Base-by-base conservation (phyloP, 495 filamentous ascomycete species). In the Penicillium goetzii region DNA sequence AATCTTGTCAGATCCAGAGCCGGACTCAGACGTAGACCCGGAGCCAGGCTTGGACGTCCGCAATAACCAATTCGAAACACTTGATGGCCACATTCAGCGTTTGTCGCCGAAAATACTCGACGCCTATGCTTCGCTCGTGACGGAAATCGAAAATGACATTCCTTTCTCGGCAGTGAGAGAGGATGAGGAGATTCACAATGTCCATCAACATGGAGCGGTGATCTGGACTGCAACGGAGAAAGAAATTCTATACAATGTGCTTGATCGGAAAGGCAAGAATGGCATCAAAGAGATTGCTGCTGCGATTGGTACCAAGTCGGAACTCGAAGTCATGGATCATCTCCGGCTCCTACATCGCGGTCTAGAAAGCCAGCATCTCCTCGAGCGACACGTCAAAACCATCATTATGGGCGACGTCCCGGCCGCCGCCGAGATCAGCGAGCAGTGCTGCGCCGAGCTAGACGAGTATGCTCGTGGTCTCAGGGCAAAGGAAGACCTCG, bases 171-270 rank as follows among this genome's bases (percentile, higher is more conserved):
- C 49, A n/a, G 43, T 57, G 14, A 60, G 50, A 25, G 54, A 63
- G 1, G 41, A 41, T n/a, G 66, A 64, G 15, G 60, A 68, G 8
- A 62, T 55, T 2, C 68, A 73, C 45, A 56, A 68, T 3, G 62
- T 67, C n/a, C 83, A 82, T 3, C 89, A 91, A 64, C 73, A 91
- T 69, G 92, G 91, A 23, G 77, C 84, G 21, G 86, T 88, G 11
- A 56, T 74, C 15, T 98, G 94, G 94, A 87, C 84, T 0, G 52
- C 74, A 0, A 65, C 76, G 7, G 94, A 97, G 72, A 95, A 95
- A 67, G 74, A 82, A 19, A 55, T 74, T 2, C 85, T 97, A 56
- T 96, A 92, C 73, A 74, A 81, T 7, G 79, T 83, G 1, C 72
- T 96, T 14, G 79, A 82, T 3, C 80, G 84, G 8, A 81, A 89